phyloP scores from a whole-genome alignment of 164 flowering plant genomes.

The Vitis rotundifolia region DNA sequence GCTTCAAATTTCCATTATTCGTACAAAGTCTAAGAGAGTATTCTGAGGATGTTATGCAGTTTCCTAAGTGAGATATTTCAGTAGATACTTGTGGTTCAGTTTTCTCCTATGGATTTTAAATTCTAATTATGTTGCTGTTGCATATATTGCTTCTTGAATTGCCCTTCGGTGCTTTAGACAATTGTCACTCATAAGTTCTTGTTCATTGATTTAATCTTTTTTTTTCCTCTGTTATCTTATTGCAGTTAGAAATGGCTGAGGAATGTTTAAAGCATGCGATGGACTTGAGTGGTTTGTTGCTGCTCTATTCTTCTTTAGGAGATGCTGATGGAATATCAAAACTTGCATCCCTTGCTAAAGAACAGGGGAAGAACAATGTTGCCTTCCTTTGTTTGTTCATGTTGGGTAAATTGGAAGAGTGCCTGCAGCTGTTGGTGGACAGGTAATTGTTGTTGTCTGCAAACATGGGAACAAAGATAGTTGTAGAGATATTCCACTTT shows the following conservation, averaged over 20 bases:
- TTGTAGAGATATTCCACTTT: not conserved
- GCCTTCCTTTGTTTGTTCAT: constrained; percentile 89
- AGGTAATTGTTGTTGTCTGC: constrained; percentile 48
- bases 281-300: constrained; percentile 92
- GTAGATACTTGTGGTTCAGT: no score
- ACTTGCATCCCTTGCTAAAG: constrained; percentile 86
- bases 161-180: not conserved
- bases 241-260: constrained; percentile 97
- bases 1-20: no score
- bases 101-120: no score
- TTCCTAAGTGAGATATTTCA: no score
- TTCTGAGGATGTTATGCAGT: no score
- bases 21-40: no score
- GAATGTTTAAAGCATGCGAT: constrained; percentile 81
- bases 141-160: no score
- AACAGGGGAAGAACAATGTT: constrained; percentile 95
- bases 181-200: not conserved
- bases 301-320: constrained; percentile 92
- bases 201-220: not conserved
- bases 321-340: constrained; percentile 83
- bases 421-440: constrained; percentile 88
- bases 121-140: no score
- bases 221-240: constrained; percentile 1
- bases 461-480: not conserved
- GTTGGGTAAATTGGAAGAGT: constrained; percentile 94